phyloP scores from a whole-genome alignment of 2,329 filamentous ascomycete genomes.

The Colletotrichum gloeosporioides region DNA sequence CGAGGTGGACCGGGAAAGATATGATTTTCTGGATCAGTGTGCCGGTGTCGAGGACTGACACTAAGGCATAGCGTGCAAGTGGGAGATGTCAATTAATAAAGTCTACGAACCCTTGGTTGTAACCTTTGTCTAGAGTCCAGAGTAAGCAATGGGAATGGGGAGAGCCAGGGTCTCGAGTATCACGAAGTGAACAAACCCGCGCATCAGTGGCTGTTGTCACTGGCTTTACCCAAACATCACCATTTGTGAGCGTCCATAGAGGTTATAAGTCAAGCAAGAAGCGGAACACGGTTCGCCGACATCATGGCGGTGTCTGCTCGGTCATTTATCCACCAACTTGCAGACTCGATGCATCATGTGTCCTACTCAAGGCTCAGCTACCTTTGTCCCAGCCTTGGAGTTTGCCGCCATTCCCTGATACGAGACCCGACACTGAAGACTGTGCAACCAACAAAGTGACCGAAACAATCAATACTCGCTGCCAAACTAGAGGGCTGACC shows the following conservation, averaged over 20 bases:
- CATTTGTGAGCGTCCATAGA: background rate
- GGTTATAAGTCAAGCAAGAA: background rate
- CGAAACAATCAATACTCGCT: background rate
- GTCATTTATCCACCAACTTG: background rate
- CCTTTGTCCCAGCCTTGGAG: background rate
- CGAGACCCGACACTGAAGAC: background rate
- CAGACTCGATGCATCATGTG: background rate
- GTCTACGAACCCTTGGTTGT: background rate
- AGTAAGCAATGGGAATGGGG: background rate
- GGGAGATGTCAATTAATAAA: background rate
- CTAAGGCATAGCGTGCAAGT: background rate
- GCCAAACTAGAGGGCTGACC: background rate
- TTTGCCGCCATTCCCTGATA: background rate
- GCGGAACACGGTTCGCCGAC: background rate
- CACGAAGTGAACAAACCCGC: background rate
- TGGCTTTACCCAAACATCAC: background rate
- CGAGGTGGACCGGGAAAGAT: background rate
- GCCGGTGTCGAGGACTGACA: background rate
- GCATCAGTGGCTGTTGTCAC: background rate
- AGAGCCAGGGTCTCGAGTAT: background rate
- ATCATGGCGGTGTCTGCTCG: background rate
- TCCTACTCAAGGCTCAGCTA: accelerated
- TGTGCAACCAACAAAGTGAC: background rate
- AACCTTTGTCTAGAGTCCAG: background rate
- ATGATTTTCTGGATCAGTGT: background rate